Base-by-base conservation (phyloP, 345 rosid species). In the Aquilaria sinensis region DNA sequence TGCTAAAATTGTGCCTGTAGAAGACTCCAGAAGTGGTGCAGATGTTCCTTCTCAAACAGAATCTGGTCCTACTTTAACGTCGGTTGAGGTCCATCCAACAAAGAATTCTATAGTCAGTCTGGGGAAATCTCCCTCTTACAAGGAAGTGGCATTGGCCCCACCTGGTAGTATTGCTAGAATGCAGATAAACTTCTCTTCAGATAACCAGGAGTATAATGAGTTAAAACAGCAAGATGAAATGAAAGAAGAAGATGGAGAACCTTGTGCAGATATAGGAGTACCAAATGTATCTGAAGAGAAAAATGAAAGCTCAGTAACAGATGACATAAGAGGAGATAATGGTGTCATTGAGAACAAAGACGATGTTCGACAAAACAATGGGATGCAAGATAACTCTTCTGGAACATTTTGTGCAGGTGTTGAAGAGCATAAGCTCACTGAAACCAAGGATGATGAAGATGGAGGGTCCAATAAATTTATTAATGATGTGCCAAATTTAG, bases 91-190 rank as follows among this genome's bases (percentile, higher is more conserved):
- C 53, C 69, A 61, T 68, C 75, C 70, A 31, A 15, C 66, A 53
- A 85, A 81, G 70, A 78, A 55, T 43, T 68, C 89, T 47, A 70
- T 76, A 51, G 74, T 76, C 47, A 77, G 84, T 75, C 86, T 83
- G 58, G 99, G 96, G 63, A 94, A 90, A 76, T 90, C 96, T 71
- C 96, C 88, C 69, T 94, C 99, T 57, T 94, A 94, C 80, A 94
- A 88, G 82, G 99, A 94, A 78, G 97, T 94, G 60, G 97, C 99
- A 64, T 49, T 94, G 77, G 95, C 99, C 41, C 99, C 97, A 6
- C 97, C 96, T 61, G 99, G 99, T 45, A 80, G 86, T 45, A 85
- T 94, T 72, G 74, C 90, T 56, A 77, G 85, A 84, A 69, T 61
- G 58, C 80, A 85, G 29, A 75, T 76, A 67, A 70, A 54, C 58